Conservation (phyloP, 345 rosid species). For the Hibiscus trionum region DNA sequence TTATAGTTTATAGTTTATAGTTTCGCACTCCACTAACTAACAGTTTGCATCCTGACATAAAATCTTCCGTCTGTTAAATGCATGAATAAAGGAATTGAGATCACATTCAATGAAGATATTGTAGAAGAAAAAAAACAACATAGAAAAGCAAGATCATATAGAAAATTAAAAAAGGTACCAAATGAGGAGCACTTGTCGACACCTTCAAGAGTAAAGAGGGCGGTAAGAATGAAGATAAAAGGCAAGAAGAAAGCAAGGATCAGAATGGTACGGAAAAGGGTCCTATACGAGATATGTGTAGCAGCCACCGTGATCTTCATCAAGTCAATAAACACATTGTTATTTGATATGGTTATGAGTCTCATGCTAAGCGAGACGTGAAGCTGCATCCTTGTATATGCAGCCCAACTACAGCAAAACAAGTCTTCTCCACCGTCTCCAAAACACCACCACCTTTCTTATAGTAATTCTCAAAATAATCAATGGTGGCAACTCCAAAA, state of each 20-base stretch:
- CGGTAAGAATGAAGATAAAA: constrained; percentile 94
- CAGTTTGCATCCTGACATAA: too few relatives aligned
- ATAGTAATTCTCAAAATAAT: not conserved
- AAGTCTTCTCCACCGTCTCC: not conserved
- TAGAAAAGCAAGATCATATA: not conserved
- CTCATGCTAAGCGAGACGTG: constrained; percentile 99
- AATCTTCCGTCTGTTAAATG: not conserved
- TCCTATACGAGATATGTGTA: constrained; percentile 94
- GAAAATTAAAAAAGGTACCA: constrained; percentile 33
- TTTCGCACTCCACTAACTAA: not conserved
- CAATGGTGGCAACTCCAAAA: constrained; percentile 16
- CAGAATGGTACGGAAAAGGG: constrained; percentile 90
- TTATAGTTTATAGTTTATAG: too few relatives aligned
- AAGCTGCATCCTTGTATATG: constrained; percentile 95
- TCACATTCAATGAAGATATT: constrained; percentile 23
- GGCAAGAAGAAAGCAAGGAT: constrained; percentile 96
- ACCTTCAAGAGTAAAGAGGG: constrained; percentile 98
- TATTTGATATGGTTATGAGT: constrained; percentile 95
- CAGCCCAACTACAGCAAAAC: constrained; percentile 46
- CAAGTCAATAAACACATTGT: constrained; percentile 97
- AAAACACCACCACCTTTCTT: not conserved
- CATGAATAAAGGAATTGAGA: not conserved
- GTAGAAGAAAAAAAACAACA: not conserved
- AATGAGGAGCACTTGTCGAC: constrained; percentile 99
- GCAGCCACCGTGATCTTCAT: constrained; percentile 99